A percentile compares a stretch with the other conserved stretches of the same genome.
phyloP scores from a whole-genome alignment of 2,329 filamentous ascomycete genomes.

The Dothideomycetes sp. region DNA sequence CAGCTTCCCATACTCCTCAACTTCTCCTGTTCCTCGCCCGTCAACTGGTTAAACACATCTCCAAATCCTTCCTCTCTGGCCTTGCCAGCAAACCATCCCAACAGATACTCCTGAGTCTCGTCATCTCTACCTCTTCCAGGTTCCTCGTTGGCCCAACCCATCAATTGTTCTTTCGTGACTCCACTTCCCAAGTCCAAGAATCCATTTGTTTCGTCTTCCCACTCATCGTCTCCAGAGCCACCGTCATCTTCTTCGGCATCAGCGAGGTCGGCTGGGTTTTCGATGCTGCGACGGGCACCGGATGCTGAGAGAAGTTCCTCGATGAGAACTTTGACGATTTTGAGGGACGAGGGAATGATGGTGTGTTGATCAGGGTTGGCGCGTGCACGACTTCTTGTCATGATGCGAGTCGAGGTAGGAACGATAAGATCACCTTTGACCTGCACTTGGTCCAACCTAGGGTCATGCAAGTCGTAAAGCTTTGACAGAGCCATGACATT shows the following conservation, averaged over 20 bases:
- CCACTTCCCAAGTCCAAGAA: conserved; percentile 60
- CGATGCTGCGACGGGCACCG: conserved; percentile 36
- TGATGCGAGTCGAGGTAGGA: conserved; percentile 69
- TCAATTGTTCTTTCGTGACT: conserved; percentile 58
- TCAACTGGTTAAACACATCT: conserved; percentile 47
- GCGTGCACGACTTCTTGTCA: conserved; percentile 85
- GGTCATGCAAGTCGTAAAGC: conserved; percentile 77
- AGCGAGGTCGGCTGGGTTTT: conserved; percentile 39
- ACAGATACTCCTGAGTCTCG: conserved; percentile 77
- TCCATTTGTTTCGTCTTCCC: conserved; percentile 75
- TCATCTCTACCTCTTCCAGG: conserved; percentile 61
- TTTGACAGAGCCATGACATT: conserved; percentile 93
- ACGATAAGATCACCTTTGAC: conserved; percentile 91
- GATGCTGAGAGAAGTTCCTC: conserved; percentile 76
- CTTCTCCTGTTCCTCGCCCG: conserved; percentile 45
- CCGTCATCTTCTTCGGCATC: conserved; percentile 60
- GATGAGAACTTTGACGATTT: conserved; percentile 92
- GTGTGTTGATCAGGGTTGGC: conserved; percentile 87
- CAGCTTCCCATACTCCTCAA: conserved; percentile 26
- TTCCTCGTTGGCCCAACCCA: conserved; percentile 59
- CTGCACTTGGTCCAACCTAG: conserved; percentile 64
- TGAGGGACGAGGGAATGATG: conserved; percentile 75
- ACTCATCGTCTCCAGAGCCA: conserved; percentile 38
- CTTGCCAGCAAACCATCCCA: conserved; percentile 64
- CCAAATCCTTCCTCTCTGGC: conserved; percentile 46